phyloP scores from a whole-genome alignment of 768 basidiomycete genomes.

The Sporobolomyces pararoseus region DNA sequence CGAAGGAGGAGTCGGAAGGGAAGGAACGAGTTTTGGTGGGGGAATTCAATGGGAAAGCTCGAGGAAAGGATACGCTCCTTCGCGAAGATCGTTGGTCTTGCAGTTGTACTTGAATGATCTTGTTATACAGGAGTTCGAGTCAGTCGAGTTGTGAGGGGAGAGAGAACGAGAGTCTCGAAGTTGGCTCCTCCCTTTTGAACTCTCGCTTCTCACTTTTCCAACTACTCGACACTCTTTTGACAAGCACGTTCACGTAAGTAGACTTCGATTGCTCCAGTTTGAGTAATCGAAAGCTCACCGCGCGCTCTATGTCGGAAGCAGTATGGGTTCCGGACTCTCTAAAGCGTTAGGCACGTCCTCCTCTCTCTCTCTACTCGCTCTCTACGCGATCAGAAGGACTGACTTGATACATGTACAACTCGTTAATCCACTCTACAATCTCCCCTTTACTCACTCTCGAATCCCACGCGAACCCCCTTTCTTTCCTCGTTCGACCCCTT shows the following conservation, averaged over 20 bases:
- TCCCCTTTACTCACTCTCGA: background rate
- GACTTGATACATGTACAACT: background rate
- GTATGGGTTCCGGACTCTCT: conserved; percentile 30
- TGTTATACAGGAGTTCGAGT: too few species aligned
- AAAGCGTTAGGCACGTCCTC: conserved; percentile 26
- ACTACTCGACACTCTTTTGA: conserved; percentile 3
- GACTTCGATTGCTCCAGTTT: background rate
- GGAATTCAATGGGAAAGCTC: too few species aligned
- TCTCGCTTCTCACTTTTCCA: background rate
- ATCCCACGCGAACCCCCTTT: background rate
- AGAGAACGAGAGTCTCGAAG: too few species aligned
- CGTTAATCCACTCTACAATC: background rate
- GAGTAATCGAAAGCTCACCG: background rate
- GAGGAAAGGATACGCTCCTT: too few species aligned
- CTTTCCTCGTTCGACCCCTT: background rate
- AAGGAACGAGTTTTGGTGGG: too few species aligned
- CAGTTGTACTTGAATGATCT: too few species aligned
- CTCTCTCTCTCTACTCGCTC: background rate
- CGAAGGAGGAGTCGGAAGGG: too few species aligned
- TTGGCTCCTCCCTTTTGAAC: background rate
- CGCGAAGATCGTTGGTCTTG: too few species aligned
- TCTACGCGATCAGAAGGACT: background rate
- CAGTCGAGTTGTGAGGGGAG: too few species aligned
- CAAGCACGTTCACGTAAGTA: background rate
- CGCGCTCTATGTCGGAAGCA: background rate